Evolutionary conservation across 345 rosid genomes (phyloP).

Genomic region (Eucalyptus rudis): DNA sequence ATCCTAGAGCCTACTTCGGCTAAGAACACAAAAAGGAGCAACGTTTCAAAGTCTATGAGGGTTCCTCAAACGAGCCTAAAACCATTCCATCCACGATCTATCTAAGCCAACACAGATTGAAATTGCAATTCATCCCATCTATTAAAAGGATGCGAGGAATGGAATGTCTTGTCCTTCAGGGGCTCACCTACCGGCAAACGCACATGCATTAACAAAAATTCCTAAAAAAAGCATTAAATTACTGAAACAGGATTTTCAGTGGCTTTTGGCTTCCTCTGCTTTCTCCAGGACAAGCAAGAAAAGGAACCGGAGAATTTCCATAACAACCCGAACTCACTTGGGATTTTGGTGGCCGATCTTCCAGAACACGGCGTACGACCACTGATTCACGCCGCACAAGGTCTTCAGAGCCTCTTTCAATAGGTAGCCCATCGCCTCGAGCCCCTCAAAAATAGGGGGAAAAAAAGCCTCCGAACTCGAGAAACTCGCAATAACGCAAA

Average conservation of each 20-base stretch:
- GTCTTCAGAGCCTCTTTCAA: slow-evolving; percentile 68
- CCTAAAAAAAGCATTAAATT: background rate
- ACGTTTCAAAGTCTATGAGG: background rate
- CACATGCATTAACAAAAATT: background rate
- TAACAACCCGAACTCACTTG: slow-evolving; percentile 31
- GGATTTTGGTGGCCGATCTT: slow-evolving; percentile 84
- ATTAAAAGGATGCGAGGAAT: background rate
- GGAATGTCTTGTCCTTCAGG: background rate
- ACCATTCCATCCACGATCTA: background rate
- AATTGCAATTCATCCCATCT: background rate
- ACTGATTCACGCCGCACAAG: slow-evolving; percentile 53
- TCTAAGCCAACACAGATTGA: background rate
- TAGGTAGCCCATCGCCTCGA: slow-evolving; percentile 46
- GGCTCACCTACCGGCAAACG: background rate
- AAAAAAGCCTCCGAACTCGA: background rate
- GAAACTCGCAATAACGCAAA: background rate
- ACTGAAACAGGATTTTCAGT: background rate
- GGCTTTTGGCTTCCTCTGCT: background rate
- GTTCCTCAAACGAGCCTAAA: background rate
- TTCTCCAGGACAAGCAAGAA: background rate
- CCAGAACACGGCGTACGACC: slow-evolving; percentile 96
- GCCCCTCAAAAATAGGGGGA: background rate
- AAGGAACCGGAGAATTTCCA: background rate
- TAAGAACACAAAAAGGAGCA: background rate
- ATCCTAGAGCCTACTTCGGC: background rate